These are phyloP conservation scores for Aspergillus olivimuriae DNA, from an alignment of 495 filamentous ascomycete species.

Conservation along the genomic window DNA sequence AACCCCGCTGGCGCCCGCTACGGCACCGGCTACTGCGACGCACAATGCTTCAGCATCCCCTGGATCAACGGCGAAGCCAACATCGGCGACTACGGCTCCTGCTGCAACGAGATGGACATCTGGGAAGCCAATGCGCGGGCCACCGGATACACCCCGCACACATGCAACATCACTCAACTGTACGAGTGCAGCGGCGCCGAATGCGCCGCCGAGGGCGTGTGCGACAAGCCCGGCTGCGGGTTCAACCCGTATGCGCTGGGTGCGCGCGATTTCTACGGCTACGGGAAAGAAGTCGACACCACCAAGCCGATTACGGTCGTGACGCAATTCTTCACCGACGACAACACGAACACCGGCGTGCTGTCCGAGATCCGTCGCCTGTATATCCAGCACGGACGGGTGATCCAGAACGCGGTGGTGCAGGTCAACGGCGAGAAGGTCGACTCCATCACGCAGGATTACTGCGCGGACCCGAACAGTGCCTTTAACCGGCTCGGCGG, in stretches of 20 bases:
- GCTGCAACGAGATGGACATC: constrained; percentile 60
- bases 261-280: constrained; percentile 49
- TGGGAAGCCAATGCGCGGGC: constrained; percentile 57
- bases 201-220: constrained; percentile 47
- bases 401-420: constrained; percentile 36
- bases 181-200: constrained; percentile 46
- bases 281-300: constrained; percentile 49
- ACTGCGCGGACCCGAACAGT: constrained; percentile 14
- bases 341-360: constrained; percentile 33
- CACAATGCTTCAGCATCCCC: constrained; percentile 51
- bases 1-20: constrained; percentile 59
- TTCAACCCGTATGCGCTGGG: constrained; percentile 59
- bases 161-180: constrained; percentile 37
- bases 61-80: constrained; percentile 56
- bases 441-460: constrained; percentile 22
- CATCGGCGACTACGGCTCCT: constrained; percentile 39
- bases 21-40: constrained; percentile 67
- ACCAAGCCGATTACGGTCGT: constrained; percentile 55
- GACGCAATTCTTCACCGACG: constrained; percentile 57
- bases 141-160: constrained; percentile 52
- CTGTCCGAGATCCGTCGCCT: constrained; percentile 52
- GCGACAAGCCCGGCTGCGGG: constrained; percentile 60
- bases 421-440: constrained; percentile 9
- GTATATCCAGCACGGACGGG: constrained; percentile 55
- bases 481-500: constrained; percentile 19